These are phyloP conservation scores for Arthroderma sp. DNA, from an alignment of 2,329 filamentous ascomycete species.

Conservation along the genomic window DNA sequence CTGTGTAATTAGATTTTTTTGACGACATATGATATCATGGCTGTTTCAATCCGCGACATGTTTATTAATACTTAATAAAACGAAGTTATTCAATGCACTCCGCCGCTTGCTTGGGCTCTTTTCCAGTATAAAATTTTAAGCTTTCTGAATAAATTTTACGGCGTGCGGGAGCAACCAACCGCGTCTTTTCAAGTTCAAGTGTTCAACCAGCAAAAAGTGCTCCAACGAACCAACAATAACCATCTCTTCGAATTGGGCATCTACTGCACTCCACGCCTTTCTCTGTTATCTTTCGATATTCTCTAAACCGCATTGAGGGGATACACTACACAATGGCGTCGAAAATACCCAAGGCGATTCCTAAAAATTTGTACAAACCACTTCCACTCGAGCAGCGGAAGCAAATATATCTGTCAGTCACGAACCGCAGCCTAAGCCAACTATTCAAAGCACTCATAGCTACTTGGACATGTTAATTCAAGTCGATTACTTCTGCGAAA, in stretches of 20 bases:
- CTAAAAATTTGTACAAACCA: slow-evolving; percentile 1
- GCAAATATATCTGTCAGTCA: slow-evolving; percentile 38
- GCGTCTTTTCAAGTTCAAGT: neutral
- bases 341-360: neutral
- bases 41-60: neutral
- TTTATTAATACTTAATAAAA: neutral
- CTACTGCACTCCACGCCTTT: neutral
- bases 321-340: neutral
- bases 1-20: neutral
- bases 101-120: neutral
- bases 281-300: neutral
- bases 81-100: neutral
- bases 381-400: slow-evolving; percentile 21
- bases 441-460: neutral
- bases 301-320: neutral
- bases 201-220: slow-evolving; percentile 3
- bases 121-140: neutral
- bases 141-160: neutral
- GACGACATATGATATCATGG: neutral
- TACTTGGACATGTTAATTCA: neutral
- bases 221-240: neutral
- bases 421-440: neutral
- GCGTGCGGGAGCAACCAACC: neutral
- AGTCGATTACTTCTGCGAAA: neutral
- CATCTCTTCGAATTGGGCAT: neutral